Percentiles rank a stretch among this genome's conserved stretches.
phyloP scores from a whole-genome alignment of 352 stramenopile genomes.

The Lagenidium sp. region DNA sequence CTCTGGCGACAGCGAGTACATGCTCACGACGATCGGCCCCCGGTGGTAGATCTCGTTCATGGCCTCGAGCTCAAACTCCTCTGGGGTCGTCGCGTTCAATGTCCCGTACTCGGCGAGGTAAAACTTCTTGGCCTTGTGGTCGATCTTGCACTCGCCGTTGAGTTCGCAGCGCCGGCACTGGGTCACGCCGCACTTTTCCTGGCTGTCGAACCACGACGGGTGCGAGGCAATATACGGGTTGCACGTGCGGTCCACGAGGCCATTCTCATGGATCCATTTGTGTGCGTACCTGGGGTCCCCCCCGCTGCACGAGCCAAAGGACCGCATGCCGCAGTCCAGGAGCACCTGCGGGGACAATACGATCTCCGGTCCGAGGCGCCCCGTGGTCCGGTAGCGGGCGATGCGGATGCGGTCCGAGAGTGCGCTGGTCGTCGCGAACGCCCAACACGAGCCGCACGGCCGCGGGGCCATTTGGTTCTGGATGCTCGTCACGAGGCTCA shows the following conservation, averaged over 20 bases:
- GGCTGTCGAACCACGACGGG: slow-evolving; percentile 56
- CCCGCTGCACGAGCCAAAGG: slow-evolving; percentile 68
- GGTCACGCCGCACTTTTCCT: slow-evolving; percentile 37
- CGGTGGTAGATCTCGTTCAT: slow-evolving; percentile 97
- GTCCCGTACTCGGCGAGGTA: slow-evolving; percentile 67
- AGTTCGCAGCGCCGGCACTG: slow-evolving; percentile 64
- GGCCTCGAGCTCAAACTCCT: slow-evolving; percentile 61
- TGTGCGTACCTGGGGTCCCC: slow-evolving; percentile 73
- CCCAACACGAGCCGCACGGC: slow-evolving; percentile 72
- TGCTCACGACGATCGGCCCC: slow-evolving; percentile 91
- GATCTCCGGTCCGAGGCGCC: slow-evolving; percentile 40
- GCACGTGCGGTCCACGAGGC: slow-evolving; percentile 73
- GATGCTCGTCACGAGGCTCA: slow-evolving; percentile 61
- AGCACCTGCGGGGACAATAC: slow-evolving; percentile 60
- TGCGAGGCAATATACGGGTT: slow-evolving; percentile 78
- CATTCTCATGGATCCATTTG: slow-evolving; percentile 80
- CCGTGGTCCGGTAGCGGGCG: slow-evolving; percentile 47
- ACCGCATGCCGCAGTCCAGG: slow-evolving; percentile 73
- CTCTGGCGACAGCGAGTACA: slow-evolving; percentile 73
- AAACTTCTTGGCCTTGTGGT: slow-evolving; percentile 53
- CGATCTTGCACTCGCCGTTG: slow-evolving; percentile 44
- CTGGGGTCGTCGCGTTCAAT: slow-evolving; percentile 53
- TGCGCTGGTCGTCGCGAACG: slow-evolving; percentile 57
- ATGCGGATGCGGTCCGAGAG: slow-evolving; percentile 78
- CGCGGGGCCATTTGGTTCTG: slow-evolving; percentile 78